A percentile compares a stretch with the other conserved stretches of the same genome.
Conservation (phyloP, 2,329 filamentous ascomycete genomes). For the Triangularia verruculosa region DNA sequence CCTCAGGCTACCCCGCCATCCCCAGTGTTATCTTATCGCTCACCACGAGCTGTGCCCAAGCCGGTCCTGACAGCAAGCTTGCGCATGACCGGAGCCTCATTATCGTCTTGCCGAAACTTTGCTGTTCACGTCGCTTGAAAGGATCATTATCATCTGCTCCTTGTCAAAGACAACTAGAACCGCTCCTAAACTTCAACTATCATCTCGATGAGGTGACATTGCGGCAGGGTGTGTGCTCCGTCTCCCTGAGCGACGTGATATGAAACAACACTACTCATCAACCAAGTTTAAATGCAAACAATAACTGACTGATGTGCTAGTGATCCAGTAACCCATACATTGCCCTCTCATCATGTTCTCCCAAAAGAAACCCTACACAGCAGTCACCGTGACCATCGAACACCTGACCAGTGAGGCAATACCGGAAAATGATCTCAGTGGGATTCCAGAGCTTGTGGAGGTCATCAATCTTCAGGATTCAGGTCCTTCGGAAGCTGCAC, state of each 20-base stretch:
- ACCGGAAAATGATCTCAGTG: slow-evolving; percentile 86
- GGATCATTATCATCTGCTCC: background rate
- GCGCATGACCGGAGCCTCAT: slow-evolving; percentile 4
- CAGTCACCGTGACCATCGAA: slow-evolving; percentile 89
- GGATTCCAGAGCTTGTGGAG: slow-evolving; percentile 91
- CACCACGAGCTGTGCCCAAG: slow-evolving; percentile 1
- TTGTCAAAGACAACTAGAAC: background rate
- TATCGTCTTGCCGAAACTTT: background rate
- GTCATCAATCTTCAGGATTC: slow-evolving; percentile 85
- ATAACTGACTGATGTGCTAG: background rate
- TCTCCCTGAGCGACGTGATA: background rate
- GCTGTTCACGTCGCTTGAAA: background rate
- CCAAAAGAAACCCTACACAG: slow-evolving; percentile 84
- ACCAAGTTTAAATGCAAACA: background rate
- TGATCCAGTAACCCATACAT: background rate
- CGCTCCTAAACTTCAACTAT: background rate
- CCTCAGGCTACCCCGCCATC: slow-evolving; percentile 23
- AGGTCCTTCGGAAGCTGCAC: slow-evolving; percentile 83
- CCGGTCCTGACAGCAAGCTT: slow-evolving; percentile 9
- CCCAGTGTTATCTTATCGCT: slow-evolving; percentile 23
- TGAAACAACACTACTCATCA: background rate
- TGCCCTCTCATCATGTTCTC: slow-evolving; percentile 23
- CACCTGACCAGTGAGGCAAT: slow-evolving; percentile 84
- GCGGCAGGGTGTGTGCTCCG: background rate
- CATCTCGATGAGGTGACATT: background rate